Base-by-base conservation (phyloP, 2,329 filamentous ascomycete genomes). In the Claviceps cyperi region DNA sequence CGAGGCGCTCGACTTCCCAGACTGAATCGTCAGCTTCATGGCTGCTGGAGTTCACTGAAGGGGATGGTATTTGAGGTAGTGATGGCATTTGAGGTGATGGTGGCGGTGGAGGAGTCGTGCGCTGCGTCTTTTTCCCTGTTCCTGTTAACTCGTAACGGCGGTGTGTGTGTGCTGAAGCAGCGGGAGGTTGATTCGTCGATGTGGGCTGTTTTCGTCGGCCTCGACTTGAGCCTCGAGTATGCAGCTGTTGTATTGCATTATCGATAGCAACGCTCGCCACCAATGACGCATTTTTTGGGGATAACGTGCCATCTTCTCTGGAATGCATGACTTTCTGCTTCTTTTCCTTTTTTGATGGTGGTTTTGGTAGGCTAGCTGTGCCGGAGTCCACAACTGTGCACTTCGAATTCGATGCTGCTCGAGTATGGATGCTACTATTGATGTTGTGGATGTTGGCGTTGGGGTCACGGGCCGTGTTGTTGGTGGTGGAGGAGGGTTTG, bases 1-100 rank as follows among this genome's bases (percentile, higher is more conserved):
- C 69, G 1, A 77, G 60, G 2, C 65, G 59, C 43, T 73, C 64
- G 1, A 77, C 71, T 13, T 69, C 66, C 63, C 68, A 76, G 11
- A 57, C 57, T 19, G 60, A 52, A 43, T 66, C 58, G 2, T 55
- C 57, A 4, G 55, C 21, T 14, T 43, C 51, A 11, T 41, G n/a
- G 9, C 6, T 13, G 4, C 15, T 48, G 38, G 24, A 3, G 9
- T 32, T 22, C 4, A n/a, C 32, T 22, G 15, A n/a, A 35, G 36
- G 6, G 17, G 14, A 21, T 14, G 37, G 37, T 7, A 17, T 17
- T 39, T 39, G 6, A 39, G 36, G n/a, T n/a, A n/a, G n/a, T 17
- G 21, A 21, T 21, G 21, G 21, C 21, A 21, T 21, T 21, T 21
- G 21, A 21, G 22, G 22, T 24, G 22, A 24, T 24, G 22, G 22